Percentiles rank a stretch among this genome's conserved stretches.
Conservation (phyloP, 768 basidiomycete genomes). For the Pisolithus sp. region DNA sequence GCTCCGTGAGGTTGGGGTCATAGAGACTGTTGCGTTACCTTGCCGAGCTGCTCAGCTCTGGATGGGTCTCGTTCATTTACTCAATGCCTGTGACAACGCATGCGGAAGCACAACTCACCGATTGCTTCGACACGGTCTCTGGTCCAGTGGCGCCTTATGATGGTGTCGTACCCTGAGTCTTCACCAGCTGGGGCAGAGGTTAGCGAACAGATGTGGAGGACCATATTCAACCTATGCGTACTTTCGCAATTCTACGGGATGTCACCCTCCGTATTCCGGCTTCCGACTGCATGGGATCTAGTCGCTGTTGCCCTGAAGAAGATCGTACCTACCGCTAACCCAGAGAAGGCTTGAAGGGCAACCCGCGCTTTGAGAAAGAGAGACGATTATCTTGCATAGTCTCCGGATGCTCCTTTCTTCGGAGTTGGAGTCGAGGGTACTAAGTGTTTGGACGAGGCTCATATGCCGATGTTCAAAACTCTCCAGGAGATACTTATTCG, state of each 20-base stretch:
- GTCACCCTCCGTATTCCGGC: constrained; percentile 31
- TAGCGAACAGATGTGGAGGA: constrained; percentile 70
- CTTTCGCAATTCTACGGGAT: constrained; percentile 75
- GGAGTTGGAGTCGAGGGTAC: constrained; percentile 60
- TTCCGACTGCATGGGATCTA: constrained; percentile 62
- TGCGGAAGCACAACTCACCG: constrained; percentile 5
- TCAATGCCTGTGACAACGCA: constrained; percentile 21
- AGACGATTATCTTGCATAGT: constrained; percentile 66
- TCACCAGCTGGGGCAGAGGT: constrained; percentile 33
- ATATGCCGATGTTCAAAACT: constrained; percentile 49
- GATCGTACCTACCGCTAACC: constrained; percentile 50
- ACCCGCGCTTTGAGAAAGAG: constrained; percentile 40
- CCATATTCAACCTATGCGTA: constrained; percentile 61
- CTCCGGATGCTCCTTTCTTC: constrained; percentile 65
- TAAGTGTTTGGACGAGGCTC: constrained; percentile 66
- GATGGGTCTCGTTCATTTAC: constrained; percentile 62
- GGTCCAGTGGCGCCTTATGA: constrained; percentile 42
- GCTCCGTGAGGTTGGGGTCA: constrained; percentile 14
- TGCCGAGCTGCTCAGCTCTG: constrained; percentile 59
- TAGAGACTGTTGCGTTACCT: constrained; percentile 31
- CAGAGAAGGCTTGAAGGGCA: constrained; percentile 35
- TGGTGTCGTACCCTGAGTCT: constrained; percentile 25
- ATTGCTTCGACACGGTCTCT: constrained; percentile 34
- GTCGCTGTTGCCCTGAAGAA: constrained; percentile 50
- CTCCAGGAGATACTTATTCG: constrained; percentile 72